These are phyloP conservation scores for Pontederia paniculata DNA, from an alignment of 176 grass and related monocot genomes.

Conservation along the genomic window DNA sequence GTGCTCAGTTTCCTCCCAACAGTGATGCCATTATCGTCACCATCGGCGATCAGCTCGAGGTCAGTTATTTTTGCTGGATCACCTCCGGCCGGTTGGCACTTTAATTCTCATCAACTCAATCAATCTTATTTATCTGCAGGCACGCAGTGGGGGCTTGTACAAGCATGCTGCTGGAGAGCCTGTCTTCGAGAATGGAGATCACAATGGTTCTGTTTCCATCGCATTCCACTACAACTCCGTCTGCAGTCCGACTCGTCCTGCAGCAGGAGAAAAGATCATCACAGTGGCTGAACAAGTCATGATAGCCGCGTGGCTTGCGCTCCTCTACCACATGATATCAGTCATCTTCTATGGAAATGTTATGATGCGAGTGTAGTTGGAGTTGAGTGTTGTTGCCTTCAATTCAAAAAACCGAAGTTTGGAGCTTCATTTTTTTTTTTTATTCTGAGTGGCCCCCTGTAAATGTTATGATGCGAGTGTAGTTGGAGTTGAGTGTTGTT, in stretches of 20 bases:
- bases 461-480: no score
- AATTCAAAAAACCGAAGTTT: no score
- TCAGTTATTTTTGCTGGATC: constrained; percentile 6
- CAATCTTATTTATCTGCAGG: constrained; percentile 14
- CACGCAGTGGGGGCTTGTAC: constrained; percentile 30
- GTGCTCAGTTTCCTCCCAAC: constrained; percentile 31
- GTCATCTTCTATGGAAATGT: neutral
- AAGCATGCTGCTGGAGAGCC: constrained; percentile 42
- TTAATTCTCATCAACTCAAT: neutral
- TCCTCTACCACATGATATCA: constrained; percentile 28
- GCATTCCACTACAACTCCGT: constrained; percentile 22
- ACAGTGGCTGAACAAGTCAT: constrained; percentile 40
- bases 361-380: no score
- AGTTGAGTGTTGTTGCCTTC: no score
- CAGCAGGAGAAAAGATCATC: constrained; percentile 13
- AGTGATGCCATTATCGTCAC: constrained; percentile 37
- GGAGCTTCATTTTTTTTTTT: no score
- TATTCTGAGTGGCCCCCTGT: no score
- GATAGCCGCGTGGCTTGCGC: constrained; percentile 25
- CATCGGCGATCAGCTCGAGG: constrained; percentile 52
- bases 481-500: no score
- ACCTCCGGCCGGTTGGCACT: neutral
- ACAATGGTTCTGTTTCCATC: constrained; percentile 9
- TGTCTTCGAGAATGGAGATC: constrained; percentile 14
- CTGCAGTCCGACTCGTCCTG: neutral